Base-by-base conservation (phyloP, 2,329 filamentous ascomycete species). In the Bimuria novae-zelandiae region DNA sequence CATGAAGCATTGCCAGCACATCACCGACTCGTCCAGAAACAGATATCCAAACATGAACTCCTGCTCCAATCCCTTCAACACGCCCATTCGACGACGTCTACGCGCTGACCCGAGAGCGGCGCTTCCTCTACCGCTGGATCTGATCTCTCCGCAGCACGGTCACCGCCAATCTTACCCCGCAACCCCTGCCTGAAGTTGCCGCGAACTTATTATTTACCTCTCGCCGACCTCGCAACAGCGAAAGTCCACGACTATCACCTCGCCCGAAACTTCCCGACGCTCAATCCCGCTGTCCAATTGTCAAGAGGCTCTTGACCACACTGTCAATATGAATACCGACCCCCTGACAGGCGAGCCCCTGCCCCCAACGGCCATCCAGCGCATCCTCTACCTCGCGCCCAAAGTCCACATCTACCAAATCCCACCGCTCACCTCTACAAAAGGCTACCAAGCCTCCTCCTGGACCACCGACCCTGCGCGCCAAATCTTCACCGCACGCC, bases 401-500 rank as follows among this genome's bases (percentile, higher is more conserved):
- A 79, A 82, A 60, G 88, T 94, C 59, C 90, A 95, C 78, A 83
- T 96, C 79, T 96, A 96, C 81, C 86, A 88, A 68, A 92, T 95
- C 72, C 91, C 91, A 16, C 90, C 91, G 21, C 80, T 92, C 52
- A 82, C 87, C 39, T 88, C 87, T 16, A 90, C 86, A 64, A 88
- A 89, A 72, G 91, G 91, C 72, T 89, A 96, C 80, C 83, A 82
- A 30, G 91, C 92, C 54, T 81, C 86, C 11, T 77, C 82, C 58
- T 96, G 91, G 91, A 95, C 90, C 23, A 74, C 77, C 55, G 83
- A 85, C 55, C 81, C 83, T 59, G 82, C 84, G 33, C 84, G 87
- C 32, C 86, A 90, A 70, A 95, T 96, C 76, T 95, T 96, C 79
- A 93, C 90, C 43, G 89, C 88, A 37, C 88, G 90, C 42, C 76